Percentiles rank a stretch among this genome's conserved stretches.
Conservation (phyloP, 306 rosid genomes). For the Castanospermum australe region DNA sequence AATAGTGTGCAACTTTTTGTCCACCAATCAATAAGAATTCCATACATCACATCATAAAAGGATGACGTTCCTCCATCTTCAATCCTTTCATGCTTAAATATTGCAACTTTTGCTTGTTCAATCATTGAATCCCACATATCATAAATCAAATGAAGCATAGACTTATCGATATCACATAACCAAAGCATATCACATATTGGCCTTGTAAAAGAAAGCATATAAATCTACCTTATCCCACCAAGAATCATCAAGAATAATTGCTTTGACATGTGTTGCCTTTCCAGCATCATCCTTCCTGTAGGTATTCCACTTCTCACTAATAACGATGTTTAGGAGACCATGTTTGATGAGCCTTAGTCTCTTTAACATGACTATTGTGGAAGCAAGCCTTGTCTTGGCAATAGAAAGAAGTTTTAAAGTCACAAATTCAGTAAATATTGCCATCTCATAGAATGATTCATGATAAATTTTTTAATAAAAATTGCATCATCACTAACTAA, state of each 20-base stretch:
- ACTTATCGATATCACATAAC: background rate
- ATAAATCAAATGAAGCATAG: background rate
- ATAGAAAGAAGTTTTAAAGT: background rate
- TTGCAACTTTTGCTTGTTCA: background rate
- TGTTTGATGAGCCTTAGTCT: no score
- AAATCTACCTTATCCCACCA: background rate
- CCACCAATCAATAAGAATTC: background rate
- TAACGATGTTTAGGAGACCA: background rate
- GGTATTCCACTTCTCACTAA: background rate
- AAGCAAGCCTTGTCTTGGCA: background rate
- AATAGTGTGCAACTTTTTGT: background rate
- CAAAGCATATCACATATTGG: background rate
- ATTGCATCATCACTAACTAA: background rate
- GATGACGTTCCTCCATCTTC: background rate
- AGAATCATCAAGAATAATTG: background rate
- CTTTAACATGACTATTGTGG: no score
- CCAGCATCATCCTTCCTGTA: background rate
- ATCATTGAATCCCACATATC: slow-evolving; percentile 5
- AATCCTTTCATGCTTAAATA: background rate
- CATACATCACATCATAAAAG: background rate
- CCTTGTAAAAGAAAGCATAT: background rate
- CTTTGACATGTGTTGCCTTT: background rate
- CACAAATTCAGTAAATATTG: background rate
- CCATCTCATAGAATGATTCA: background rate
- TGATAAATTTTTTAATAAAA: no score